Evolutionary conservation across 805 yeast species (phyloP).

Genomic region (Candida methanosorbosa): DNA sequence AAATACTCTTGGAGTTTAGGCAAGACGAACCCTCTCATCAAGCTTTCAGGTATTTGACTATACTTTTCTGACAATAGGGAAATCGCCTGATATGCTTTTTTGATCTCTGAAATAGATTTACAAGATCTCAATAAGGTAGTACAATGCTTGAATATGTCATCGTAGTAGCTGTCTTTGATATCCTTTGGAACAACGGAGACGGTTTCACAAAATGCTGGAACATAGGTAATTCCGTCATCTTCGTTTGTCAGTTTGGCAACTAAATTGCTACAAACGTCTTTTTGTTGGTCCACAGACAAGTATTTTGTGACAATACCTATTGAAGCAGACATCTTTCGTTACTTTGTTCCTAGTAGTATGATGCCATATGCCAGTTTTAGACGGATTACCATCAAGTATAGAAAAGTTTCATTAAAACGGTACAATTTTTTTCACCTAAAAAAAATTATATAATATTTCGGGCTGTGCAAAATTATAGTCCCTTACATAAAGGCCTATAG

Average conservation of each 20-base stretch:
- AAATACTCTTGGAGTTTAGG: constrained; percentile 4
- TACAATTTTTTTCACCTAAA: no score
- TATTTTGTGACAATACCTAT: no score
- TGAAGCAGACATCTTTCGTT: no score
- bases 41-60: neutral
- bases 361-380: no score
- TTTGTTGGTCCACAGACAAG: constrained; percentile 6
- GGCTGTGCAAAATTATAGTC: no score
- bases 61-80: neutral
- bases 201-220: constrained; percentile 14
- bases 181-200: constrained; percentile 3
- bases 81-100: neutral
- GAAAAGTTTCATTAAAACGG: no score
- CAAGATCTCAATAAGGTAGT: no score
- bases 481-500: no score
- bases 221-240: neutral
- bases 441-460: no score
- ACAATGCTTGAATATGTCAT: constrained; percentile 2
- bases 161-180: constrained; percentile 3
- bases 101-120: neutral
- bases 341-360: no score
- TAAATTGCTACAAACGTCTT: constrained; percentile 3
- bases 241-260: neutral
- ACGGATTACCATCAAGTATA: no score
- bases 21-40: constrained; percentile 5